phyloP scores from a whole-genome alignment of 1,139 yeast species.

The Suhomyces kunorum region DNA sequence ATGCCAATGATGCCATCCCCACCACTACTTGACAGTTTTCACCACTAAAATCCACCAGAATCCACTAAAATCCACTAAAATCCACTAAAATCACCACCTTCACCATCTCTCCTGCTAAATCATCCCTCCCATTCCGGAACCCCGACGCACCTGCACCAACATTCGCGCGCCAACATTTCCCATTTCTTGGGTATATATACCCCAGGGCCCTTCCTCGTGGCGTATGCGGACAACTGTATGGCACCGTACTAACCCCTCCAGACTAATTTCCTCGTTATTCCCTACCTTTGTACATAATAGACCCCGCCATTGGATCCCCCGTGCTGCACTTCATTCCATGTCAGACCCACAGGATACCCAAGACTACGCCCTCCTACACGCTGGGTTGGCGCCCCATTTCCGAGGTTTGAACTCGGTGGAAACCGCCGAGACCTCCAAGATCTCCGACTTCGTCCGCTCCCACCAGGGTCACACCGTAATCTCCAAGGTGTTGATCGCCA shows the following conservation, averaged over 20 bases:
- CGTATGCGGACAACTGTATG: conserved; percentile 12
- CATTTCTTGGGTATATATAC: conserved; percentile 11
- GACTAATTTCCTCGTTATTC: conserved; percentile 5
- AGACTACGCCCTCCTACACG: conserved; percentile 37
- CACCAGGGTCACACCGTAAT: conserved; percentile 97
- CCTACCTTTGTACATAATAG: conserved; percentile 10
- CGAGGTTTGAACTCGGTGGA: conserved; percentile 76
- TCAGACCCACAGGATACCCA: conserved; percentile 16
- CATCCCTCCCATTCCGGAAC: neutral
- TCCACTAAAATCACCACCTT: too few relatives aligned
- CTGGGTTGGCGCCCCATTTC: conserved; percentile 66
- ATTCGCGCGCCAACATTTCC: conserved; percentile 8
- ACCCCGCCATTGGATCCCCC: conserved; percentile 6
- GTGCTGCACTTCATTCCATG: conserved; percentile 14
- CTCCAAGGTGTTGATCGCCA: conserved; percentile 84
- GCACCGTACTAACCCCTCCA: conserved; percentile 9
- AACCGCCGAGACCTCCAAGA: conserved; percentile 68
- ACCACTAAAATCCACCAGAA: too few relatives aligned
- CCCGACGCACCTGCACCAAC: conserved; percentile 6
- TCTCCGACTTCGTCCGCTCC: conserved; percentile 80
- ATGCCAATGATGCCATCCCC: too few relatives aligned
- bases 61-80: too few relatives aligned
- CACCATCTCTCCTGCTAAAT: neutral
- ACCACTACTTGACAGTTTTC: too few relatives aligned
- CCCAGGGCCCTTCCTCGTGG: conserved; percentile 6